Percentiles rank a stretch among this genome's conserved stretches.
Evolutionary conservation across 179 eudicot genomes (phyloP).

Genomic region (Sideroxylon spinosum): DNA sequence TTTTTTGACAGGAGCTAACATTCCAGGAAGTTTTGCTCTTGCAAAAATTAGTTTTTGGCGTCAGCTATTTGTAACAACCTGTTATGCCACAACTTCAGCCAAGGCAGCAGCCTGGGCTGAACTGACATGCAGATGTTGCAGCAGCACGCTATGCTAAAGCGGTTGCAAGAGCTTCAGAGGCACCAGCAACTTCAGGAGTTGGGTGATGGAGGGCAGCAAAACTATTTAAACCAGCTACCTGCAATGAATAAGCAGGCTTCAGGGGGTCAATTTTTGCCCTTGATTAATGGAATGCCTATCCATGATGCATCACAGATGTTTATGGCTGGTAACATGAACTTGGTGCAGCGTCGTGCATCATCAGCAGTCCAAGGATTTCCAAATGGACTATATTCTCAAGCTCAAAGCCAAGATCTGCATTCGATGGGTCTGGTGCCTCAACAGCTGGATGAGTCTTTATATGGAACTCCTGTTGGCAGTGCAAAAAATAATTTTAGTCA

Average conservation of each 20-base stretch:
- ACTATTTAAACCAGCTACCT: constrained; percentile 30
- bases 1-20: neutral
- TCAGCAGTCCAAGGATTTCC: constrained; percentile 30
- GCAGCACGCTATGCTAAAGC: constrained; percentile 41
- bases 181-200: constrained; percentile 36
- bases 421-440: constrained; percentile 20
- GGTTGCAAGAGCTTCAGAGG: constrained; percentile 46
- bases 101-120: constrained; percentile 25
- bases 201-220: constrained; percentile 32
- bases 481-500: constrained; percentile 23
- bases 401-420: constrained; percentile 21
- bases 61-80: constrained; percentile 15
- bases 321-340: constrained; percentile 28
- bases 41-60: neutral
- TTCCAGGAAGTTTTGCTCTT: neutral
- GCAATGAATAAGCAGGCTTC: constrained; percentile 19
- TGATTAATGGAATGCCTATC: constrained; percentile 23
- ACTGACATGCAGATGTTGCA: constrained; percentile 36
- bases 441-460: constrained; percentile 27
- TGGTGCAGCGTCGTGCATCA: constrained; percentile 27
- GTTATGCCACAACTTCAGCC: constrained; percentile 28
- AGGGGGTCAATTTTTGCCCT: constrained; percentile 21
- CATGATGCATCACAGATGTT: constrained; percentile 28
- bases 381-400: constrained; percentile 28
- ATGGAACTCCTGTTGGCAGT: constrained; percentile 27